Conservation (phyloP, 2,329 filamentous ascomycete species). For the Aspergillus flavus region DNA sequence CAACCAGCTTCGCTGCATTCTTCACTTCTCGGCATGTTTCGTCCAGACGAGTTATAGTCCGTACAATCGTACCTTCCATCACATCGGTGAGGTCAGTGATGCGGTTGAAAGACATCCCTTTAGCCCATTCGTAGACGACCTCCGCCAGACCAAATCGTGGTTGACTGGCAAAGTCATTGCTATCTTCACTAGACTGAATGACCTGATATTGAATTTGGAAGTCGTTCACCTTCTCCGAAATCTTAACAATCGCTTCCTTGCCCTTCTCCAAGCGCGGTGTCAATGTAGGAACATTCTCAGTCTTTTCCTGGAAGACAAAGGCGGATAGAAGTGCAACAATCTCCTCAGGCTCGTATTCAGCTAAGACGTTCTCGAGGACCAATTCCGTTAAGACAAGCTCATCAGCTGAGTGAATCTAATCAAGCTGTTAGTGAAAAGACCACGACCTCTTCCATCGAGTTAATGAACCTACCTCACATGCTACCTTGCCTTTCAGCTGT, state of each 20-base stretch:
- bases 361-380: constrained; percentile 93
- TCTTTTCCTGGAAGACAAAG: constrained; percentile 98
- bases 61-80: constrained; percentile 93
- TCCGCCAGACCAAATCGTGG: constrained; percentile 93
- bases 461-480: constrained; percentile 69
- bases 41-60: constrained; percentile 89
- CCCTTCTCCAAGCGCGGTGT: constrained; percentile 81
- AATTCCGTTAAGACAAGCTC: constrained; percentile 95
- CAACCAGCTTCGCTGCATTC: constrained; percentile 92
- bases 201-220: constrained; percentile 91
- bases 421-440: constrained; percentile 7
- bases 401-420: constrained; percentile 84
- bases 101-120: constrained; percentile 97
- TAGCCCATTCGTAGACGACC: constrained; percentile 97
- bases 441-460: too few species aligned
- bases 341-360: constrained; percentile 92
- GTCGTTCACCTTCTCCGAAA: constrained; percentile 89
- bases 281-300: constrained; percentile 75
- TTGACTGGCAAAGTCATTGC: constrained; percentile 84
- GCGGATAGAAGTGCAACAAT: constrained; percentile 91
- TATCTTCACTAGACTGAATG: constrained; percentile 84
- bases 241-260: constrained; percentile 80
- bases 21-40: constrained; percentile 97
- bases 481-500: constrained; percentile 95
- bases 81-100: constrained; percentile 96